Base-by-base conservation (phyloP, 1,284 basidiomycete species). In the Pseudozyma hubeiensis region DNA sequence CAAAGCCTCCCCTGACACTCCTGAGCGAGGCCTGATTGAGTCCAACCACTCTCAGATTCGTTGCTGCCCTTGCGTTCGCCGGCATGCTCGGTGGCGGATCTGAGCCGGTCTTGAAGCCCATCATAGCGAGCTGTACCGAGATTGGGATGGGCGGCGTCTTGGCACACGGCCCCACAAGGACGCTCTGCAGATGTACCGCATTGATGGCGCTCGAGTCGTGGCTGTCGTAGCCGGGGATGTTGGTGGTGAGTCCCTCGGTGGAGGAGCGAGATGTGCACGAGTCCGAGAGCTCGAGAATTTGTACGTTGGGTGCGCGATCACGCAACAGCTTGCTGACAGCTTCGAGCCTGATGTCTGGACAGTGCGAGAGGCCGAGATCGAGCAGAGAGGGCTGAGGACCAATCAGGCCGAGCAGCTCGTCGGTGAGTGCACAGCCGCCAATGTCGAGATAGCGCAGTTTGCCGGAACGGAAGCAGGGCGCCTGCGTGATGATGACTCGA, bases 31-130 rank as follows among this genome's bases (percentile, higher is more conserved):
- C 87, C n/a, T 89, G 88, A 30, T 91, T 90, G 17, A 98, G 87
- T 85, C 97, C 96, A 61, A 98, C 89, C 33, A 97, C 93, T 11
- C 96, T 90, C 35, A 99, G 86, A 14, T 90, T 88, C 5, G 94
- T 95, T 14, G 77, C 68, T 7, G 79, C 74, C n/a, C 80, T 73
- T 16, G 67, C 68, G 10, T 64, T 62, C 16, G 49, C 57, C 17
- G 60, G 64, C 53, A 56, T 34, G 17, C 17, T 58, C 51, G 61
- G 64, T 52, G 57, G 59, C 34, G 85, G 82, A 14, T 87, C 77
- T 10, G 79, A 71, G 48, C 81, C 81, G 6, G 76, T 34, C 82
- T 61, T 67, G 64, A 83, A 75, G 8, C 81, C 81, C 60, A 84
- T 71, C 53, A 67, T 61, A n/a, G 70, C 62, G 14, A 82, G 64